A percentile compares a stretch with the other conserved stretches of the same genome.
phyloP scores from a whole-genome alignment of 441 rosid genomes.

The Hura crepitans region DNA sequence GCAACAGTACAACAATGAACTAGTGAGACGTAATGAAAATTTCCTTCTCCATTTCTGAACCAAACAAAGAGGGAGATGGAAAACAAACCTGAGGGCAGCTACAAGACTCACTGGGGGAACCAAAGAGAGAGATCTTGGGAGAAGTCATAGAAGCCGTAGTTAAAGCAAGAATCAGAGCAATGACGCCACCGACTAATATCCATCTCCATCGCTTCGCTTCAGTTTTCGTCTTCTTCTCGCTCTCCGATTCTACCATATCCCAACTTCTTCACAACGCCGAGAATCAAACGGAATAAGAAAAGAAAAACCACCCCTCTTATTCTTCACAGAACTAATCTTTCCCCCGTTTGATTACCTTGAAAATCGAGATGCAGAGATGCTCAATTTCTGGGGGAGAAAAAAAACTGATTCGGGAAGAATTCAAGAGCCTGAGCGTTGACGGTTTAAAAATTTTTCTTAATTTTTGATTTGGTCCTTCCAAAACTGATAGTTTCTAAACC shows the following conservation, averaged over 20 bases:
- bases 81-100: slow-evolving; percentile 44
- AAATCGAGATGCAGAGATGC: background rate
- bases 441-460: background rate
- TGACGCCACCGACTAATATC: slow-evolving; percentile 34
- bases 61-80: slow-evolving; percentile 6
- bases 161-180: slow-evolving; percentile 40
- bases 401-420: background rate
- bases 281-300: background rate
- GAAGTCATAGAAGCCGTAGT: slow-evolving; percentile 32
- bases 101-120: slow-evolving; percentile 33
- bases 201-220: slow-evolving; percentile 31
- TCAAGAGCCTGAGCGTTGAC: background rate
- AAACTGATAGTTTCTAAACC: background rate
- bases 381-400: background rate
- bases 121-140: slow-evolving; percentile 31
- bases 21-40: background rate
- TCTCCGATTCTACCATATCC: slow-evolving; percentile 15
- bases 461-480: too few species aligned
- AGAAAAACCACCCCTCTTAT: too few species aligned
- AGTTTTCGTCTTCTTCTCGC: slow-evolving; percentile 18
- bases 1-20: background rate
- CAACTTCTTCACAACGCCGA: too few species aligned
- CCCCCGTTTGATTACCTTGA: background rate
- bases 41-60: background rate
- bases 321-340: too few species aligned